A percentile compares a stretch with the other conserved stretches of the same genome.
Evolutionary conservation across 805 yeast species (phyloP).

Genomic region (Candida coquimbonensis): DNA sequence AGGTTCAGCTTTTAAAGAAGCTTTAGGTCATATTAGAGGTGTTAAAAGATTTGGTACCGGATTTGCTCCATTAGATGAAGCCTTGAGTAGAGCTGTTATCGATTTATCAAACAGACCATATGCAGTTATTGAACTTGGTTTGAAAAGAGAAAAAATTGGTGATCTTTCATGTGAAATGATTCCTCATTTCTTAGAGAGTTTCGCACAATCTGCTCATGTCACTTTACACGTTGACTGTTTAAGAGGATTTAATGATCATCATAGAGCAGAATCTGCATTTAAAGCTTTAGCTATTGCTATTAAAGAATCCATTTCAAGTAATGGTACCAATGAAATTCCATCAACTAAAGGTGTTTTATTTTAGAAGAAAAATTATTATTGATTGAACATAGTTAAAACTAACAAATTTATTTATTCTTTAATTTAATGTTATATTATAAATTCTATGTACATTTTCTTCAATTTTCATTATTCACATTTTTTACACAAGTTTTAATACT

Average conservation of each 20-base stretch:
- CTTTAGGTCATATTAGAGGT: constrained; percentile 84
- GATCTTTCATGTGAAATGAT: constrained; percentile 93
- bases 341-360: constrained; percentile 93
- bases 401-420: neutral
- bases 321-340: constrained; percentile 88
- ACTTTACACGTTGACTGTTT: constrained; percentile 93
- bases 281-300: constrained; percentile 93
- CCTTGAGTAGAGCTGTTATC: constrained; percentile 91
- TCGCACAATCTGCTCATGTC: constrained; percentile 86
- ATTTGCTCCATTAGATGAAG: constrained; percentile 95
- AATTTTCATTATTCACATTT: neutral
- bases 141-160: constrained; percentile 90
- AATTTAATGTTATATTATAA: neutral
- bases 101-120: constrained; percentile 90
- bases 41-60: constrained; percentile 90
- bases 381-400: no score
- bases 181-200: constrained; percentile 93
- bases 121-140: constrained; percentile 83
- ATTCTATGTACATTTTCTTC: constrained; percentile 1
- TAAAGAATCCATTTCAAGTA: constrained; percentile 73
- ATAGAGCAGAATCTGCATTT: constrained; percentile 92
- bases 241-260: constrained; percentile 93
- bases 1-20: constrained; percentile 83
- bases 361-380: constrained; percentile 19
- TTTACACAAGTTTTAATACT: neutral